Conservation (phyloP, 1,139 yeast genomes). For the Blastobotrys arbuscula region DNA sequence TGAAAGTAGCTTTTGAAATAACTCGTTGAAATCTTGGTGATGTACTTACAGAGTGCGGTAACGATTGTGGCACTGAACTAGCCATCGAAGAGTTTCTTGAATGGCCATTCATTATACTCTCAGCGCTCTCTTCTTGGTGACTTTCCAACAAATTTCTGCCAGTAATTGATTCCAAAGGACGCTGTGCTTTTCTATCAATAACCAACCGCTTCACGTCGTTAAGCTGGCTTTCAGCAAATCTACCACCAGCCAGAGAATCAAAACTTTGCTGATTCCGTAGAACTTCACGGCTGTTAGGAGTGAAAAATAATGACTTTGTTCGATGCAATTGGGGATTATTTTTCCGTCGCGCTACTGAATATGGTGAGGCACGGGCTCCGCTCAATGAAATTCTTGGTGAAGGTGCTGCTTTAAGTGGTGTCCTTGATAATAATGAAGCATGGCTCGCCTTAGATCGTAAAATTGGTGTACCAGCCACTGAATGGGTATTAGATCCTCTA, state of each 20-base stretch:
- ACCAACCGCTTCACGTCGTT: slow-evolving; percentile 32
- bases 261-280: slow-evolving; percentile 7
- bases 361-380: slow-evolving; percentile 12
- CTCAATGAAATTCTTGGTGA: slow-evolving; percentile 12
- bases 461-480: slow-evolving; percentile 10
- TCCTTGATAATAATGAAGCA: neutral
- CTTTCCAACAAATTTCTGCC: slow-evolving; percentile 1
- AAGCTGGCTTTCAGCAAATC: slow-evolving; percentile 14
- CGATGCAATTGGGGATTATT: slow-evolving; percentile 3
- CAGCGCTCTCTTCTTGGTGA: neutral
- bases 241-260: slow-evolving; percentile 3
- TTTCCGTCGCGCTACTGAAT: slow-evolving; percentile 5
- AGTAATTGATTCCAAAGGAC: slow-evolving; percentile 32
- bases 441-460: slow-evolving; percentile 5
- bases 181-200: slow-evolving; percentile 36
- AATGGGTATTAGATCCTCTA: neutral
- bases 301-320: slow-evolving; percentile 10
- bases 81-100: slow-evolving; percentile 5
- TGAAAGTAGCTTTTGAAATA: slow-evolving; percentile 10
- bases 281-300: neutral
- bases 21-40: slow-evolving; percentile 6
- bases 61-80: neutral
- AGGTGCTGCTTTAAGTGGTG: slow-evolving; percentile 14
- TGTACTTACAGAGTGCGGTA: slow-evolving; percentile 1
- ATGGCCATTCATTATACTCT: neutral